phyloP scores from a whole-genome alignment of 306 rosid species.

The Mucuna pruriens region DNA sequence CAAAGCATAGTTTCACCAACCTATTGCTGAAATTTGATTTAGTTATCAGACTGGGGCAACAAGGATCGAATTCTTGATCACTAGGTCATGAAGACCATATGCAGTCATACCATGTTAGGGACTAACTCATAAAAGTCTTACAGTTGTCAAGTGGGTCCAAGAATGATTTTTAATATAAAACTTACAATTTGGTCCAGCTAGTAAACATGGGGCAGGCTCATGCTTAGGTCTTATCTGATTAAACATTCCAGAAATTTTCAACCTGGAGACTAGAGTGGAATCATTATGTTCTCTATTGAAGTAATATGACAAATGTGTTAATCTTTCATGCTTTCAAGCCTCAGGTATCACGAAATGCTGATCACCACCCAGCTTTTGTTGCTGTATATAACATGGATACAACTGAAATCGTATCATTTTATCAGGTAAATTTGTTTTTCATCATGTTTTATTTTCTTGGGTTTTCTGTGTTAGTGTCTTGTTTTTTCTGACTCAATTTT shows the following conservation, averaged over 20 bases:
- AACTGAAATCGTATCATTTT: constrained; percentile 89
- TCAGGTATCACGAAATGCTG: constrained; percentile 82
- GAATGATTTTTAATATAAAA: neutral
- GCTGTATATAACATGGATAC: constrained; percentile 98
- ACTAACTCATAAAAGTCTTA: constrained; percentile 8
- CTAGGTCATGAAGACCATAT: constrained; percentile 26
- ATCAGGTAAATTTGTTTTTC: constrained; percentile 64
- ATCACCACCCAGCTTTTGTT: constrained; percentile 80
- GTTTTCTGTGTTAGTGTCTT: constrained; percentile 16
- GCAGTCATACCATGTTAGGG: constrained; percentile 27
- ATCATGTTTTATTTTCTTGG: constrained; percentile 22
- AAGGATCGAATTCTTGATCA: constrained; percentile 22
- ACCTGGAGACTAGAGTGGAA: constrained; percentile 16
- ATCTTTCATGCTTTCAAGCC: constrained; percentile 48
- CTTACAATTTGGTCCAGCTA: neutral
- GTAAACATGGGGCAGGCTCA: constrained; percentile 1
- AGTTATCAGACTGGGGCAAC: constrained; percentile 4
- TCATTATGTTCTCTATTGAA: constrained; percentile 32
- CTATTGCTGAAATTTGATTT: constrained; percentile 20
- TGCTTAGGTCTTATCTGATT: constrained; percentile 16
- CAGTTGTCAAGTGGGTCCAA: neutral
- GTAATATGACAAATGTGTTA: constrained; percentile 36
- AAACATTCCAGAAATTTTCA: constrained; percentile 1
- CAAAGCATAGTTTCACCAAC: constrained; percentile 14
- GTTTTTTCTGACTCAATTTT: constrained; percentile 45